Evolutionary conservation across 768 basidiomycete genomes (phyloP).

Genomic region (Lentinula boryana): DNA sequence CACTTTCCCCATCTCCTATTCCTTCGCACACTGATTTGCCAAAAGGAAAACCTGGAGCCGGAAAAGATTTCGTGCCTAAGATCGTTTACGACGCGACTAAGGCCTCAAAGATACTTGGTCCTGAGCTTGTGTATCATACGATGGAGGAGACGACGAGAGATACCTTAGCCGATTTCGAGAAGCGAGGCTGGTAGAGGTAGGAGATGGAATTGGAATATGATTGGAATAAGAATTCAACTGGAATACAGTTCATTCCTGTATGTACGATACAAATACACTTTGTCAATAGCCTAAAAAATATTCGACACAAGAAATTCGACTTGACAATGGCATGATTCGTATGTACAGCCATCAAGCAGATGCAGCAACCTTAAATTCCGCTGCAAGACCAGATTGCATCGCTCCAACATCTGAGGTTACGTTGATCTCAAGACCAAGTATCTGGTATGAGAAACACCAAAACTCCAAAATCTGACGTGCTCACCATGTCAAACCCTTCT

Average conservation of each 20-base stretch:
- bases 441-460: neutral
- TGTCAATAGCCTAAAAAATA: too few species aligned
- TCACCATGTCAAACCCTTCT: conserved; percentile 49
- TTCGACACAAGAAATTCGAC: too few species aligned
- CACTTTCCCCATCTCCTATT: conserved; percentile 17
- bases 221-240: too few species aligned
- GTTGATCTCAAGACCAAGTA: conserved; percentile 25
- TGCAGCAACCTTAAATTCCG: neutral
- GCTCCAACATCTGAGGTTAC: conserved; percentile 29
- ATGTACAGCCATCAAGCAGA: neutral
- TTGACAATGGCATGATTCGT: neutral
- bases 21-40: conserved; percentile 16
- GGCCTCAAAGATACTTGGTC: conserved; percentile 22
- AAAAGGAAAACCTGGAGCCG: conserved; percentile 24
- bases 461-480: conserved; percentile 2
- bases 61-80: conserved; percentile 11
- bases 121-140: conserved; percentile 19
- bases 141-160: conserved; percentile 25
- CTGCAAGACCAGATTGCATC: conserved; percentile 17
- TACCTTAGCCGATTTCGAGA: conserved; percentile 24
- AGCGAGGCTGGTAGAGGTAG: conserved; percentile 24
- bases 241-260: too few species aligned
- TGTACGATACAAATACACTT: too few species aligned
- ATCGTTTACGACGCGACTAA: conserved; percentile 21
- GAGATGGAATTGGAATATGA: too few species aligned